These are phyloP conservation scores for Cunninghamia lanceolata DNA, from an alignment of 75 land plant genomes.

Conservation along the genomic window DNA sequence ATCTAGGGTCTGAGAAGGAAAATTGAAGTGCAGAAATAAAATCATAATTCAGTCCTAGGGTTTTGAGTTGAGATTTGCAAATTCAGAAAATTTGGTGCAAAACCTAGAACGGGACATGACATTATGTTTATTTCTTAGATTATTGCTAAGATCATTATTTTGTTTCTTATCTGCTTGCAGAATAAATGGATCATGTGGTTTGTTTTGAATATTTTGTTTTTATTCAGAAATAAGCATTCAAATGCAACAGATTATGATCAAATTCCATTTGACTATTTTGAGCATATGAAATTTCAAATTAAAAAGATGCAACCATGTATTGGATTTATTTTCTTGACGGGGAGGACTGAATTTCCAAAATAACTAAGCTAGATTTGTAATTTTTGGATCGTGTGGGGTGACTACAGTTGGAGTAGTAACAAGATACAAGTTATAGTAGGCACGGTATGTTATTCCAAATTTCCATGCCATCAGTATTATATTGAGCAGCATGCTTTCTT, in stretches of 20 bases:
- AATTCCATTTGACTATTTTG: neutral
- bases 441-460: conserved; percentile 56
- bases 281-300: neutral
- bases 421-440: conserved; percentile 97
- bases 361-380: neutral
- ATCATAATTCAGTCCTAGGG: too few relatives aligned
- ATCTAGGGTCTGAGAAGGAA: too few relatives aligned
- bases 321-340: neutral
- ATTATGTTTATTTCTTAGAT: neutral
- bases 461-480: neutral
- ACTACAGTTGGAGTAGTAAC: conserved; percentile 81
- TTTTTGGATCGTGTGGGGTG: conserved; percentile 14
- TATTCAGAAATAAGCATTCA: neutral
- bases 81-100: too few relatives aligned
- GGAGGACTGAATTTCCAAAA: neutral
- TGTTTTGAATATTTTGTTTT: neutral
- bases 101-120: too few relatives aligned
- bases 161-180: neutral
- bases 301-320: neutral
- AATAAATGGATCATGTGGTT: neutral
- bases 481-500: neutral
- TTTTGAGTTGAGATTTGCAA: too few relatives aligned
- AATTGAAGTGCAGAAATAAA: too few relatives aligned
- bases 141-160: conserved; percentile 1
- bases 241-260: neutral